phyloP scores from a whole-genome alignment of 73 alveolate species.

The Uronychia setigera region DNA sequence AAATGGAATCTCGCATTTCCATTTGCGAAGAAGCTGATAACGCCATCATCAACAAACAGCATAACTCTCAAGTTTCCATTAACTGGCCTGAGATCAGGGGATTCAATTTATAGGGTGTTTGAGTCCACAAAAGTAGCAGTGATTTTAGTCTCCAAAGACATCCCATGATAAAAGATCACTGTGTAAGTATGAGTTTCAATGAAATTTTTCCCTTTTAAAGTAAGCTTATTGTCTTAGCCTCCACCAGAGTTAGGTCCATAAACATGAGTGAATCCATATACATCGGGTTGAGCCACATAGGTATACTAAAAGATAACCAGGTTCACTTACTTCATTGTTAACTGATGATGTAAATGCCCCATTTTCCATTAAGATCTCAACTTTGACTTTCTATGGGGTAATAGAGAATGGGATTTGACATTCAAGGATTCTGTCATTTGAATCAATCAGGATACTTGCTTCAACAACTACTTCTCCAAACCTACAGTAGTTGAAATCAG shows the following conservation, averaged over 20 bases:
- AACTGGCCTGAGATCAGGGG: constrained; percentile 7
- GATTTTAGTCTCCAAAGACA: not conserved
- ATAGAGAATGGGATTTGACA: constrained; percentile 35
- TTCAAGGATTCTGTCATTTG: constrained; percentile 5
- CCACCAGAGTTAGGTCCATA: constrained; percentile 1
- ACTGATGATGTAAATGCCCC: constrained; percentile 19
- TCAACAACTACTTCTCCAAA: not conserved
- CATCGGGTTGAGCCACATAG: constrained; percentile 2
- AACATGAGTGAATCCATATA: constrained; percentile 21
- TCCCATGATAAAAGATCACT: not conserved
- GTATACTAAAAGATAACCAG: not conserved
- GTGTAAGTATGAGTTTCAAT: not conserved
- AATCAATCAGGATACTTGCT: not conserved
- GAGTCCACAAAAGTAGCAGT: constrained; percentile 5
- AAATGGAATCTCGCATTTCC: constrained; percentile 14
- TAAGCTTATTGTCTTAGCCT: not conserved
- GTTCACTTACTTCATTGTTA: constrained; percentile 21
- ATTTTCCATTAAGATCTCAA: constrained; percentile 23
- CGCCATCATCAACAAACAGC: constrained; percentile 5
- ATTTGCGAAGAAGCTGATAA: constrained; percentile 3
- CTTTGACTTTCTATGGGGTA: constrained; percentile 6
- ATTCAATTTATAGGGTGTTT: not conserved
- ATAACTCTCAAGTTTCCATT: constrained; percentile 12
- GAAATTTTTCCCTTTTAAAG: constrained; percentile 20
- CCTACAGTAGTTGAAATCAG: not conserved